Conservation (phyloP, 352 stramenopile species). For the Phytophthora capsici region DNA sequence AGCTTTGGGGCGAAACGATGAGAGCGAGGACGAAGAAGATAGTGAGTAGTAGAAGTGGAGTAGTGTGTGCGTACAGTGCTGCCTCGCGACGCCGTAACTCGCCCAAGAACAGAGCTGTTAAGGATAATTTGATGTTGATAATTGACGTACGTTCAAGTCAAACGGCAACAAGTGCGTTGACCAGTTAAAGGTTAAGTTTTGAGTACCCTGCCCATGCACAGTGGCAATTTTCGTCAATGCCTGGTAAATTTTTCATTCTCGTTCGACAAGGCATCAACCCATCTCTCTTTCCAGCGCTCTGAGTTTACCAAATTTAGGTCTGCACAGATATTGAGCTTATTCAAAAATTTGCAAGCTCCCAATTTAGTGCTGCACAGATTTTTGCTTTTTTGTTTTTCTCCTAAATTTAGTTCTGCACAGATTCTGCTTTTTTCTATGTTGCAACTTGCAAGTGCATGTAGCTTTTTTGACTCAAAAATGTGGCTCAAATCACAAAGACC, state of each 20-base stretch:
- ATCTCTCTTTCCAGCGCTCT: too few species aligned
- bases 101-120: conserved; percentile 34
- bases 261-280: conserved; percentile 8
- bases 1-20: conserved; percentile 53
- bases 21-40: conserved; percentile 37
- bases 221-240: neutral
- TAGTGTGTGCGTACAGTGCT: conserved; percentile 24
- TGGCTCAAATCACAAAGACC: too few species aligned
- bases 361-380: neutral
- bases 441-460: too few species aligned
- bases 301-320: too few species aligned
- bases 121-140: conserved; percentile 29
- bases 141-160: conserved; percentile 21
- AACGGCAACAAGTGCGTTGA: neutral
- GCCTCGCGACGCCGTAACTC: conserved; percentile 3
- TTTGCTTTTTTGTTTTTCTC: too few species aligned
- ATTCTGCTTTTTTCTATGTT: too few species aligned
- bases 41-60: conserved; percentile 48
- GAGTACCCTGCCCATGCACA: neutral
- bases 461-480: too few species aligned
- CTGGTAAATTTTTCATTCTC: conserved; percentile 1
- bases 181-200: neutral
- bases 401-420: too few species aligned
- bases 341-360: too few species aligned
- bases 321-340: too few species aligned